Percentiles rank a stretch among this genome's conserved stretches.
phyloP scores from a whole-genome alignment of 495 filamentous ascomycete genomes.

The Entonaema liquescens region DNA sequence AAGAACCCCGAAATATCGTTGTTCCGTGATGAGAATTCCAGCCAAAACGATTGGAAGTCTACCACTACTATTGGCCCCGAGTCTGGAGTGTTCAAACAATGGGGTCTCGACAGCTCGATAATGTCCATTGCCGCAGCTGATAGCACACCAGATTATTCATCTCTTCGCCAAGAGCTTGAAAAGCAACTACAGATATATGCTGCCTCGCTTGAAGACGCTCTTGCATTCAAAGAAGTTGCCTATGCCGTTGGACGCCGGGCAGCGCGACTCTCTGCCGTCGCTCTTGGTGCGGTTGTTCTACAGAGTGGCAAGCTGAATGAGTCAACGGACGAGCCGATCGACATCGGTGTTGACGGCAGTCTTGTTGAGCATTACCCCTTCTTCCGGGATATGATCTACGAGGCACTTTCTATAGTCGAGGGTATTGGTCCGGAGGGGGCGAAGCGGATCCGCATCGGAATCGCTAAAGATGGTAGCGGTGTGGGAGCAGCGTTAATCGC shows the following conservation, averaged over 20 bases:
- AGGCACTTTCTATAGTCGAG: slow-evolving; percentile 74
- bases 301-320: slow-evolving; percentile 72
- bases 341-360: slow-evolving; percentile 90
- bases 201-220: slow-evolving; percentile 77
- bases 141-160: slow-evolving; percentile 65
- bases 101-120: slow-evolving; percentile 90
- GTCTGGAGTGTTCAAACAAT: slow-evolving; percentile 76
- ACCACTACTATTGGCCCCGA: slow-evolving; percentile 70
- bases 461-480: slow-evolving; percentile 92
- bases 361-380: slow-evolving; percentile 92
- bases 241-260: slow-evolving; percentile 87
- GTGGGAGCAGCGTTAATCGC: slow-evolving; percentile 94
- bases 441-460: slow-evolving; percentile 84
- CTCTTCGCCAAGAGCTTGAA: slow-evolving; percentile 78
- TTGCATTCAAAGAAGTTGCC: slow-evolving; percentile 80
- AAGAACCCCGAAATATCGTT: slow-evolving; percentile 67
- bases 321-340: slow-evolving; percentile 68
- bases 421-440: slow-evolving; percentile 77
- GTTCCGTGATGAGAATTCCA: slow-evolving; percentile 74
- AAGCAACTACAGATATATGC: slow-evolving; percentile 75
- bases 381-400: slow-evolving; percentile 81
- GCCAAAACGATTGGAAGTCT: slow-evolving; percentile 68
- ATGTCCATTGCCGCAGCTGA: slow-evolving; percentile 84
- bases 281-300: slow-evolving; percentile 82
- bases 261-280: slow-evolving; percentile 86